Evolutionary conservation across 768 basidiomycete species (phyloP), one percentile per base, ranked within the genome.

Genomic region (Suillus subalutaceus): DNA sequence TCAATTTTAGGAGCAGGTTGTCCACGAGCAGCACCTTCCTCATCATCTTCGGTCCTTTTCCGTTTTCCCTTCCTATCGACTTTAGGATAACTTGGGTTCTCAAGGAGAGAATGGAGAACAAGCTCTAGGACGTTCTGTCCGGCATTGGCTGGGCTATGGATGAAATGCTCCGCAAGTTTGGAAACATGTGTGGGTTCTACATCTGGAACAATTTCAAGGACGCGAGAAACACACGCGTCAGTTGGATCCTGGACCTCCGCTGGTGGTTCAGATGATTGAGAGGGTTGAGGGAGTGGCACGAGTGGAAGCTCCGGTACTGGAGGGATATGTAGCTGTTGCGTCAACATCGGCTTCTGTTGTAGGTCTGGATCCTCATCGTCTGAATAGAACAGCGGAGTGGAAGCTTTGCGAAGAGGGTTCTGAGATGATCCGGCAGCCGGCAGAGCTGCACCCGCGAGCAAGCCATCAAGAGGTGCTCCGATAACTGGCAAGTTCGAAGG

Each of bases 121-220:
- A 76, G 75, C 70, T 90, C 84, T 44, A 87, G 80, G 50, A 85
- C 82, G 16, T 79, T 68, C 38, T 73, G 70, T 12, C n/a, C 59
- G 20, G 69, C 69, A 1, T 79, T 78, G 5, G 69, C 64, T 52
- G 79, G 75, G 5, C 75, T 70, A 5, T 79, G 76, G 37, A 84
- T 72, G 67, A 84, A 78, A 53, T 80, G 72, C 44, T 80, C 75
- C 38, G 91, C 72, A 40, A 91, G 84, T 1, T 73, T 67, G 30
- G 81, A 72, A 15, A 83, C 84, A 68, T 92, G 83, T 3, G 81
- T 78, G 5, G 88, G 86, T 26, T 84, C 81, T 30, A 92, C 89
- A 69, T 92, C 90, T 0, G 92, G 92, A 15, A 92, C 74, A 55
- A 93, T 84, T 70, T 91, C 90, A 44, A 90, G 78, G 38, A 92